These are phyloP conservation scores for Hansenula lynferdii DNA, from an alignment of 1,139 yeast species.

Conservation along the genomic window DNA sequence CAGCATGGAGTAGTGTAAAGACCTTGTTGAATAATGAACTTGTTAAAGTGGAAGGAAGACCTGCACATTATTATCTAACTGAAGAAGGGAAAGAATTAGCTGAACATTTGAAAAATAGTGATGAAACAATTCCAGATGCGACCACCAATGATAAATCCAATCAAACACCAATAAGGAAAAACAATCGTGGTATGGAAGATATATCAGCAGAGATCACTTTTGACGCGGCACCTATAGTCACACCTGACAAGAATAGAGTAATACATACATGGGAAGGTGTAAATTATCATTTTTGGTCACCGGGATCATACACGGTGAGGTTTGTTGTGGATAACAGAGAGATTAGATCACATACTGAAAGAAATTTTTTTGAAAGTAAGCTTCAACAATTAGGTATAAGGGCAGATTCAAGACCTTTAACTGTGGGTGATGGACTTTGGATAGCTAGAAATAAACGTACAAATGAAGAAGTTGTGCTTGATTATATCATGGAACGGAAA, in stretches of 20 bases:
- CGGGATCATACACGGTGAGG: constrained; percentile 49
- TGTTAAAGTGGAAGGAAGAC: constrained; percentile 55
- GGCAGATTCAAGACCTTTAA: constrained; percentile 52
- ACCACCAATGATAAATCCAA: too few species aligned
- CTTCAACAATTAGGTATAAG: constrained; percentile 46
- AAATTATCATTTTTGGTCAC: constrained; percentile 42
- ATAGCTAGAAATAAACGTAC: constrained; percentile 63
- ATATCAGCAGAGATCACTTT: too few species aligned
- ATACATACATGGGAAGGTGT: constrained; percentile 1
- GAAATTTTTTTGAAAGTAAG: constrained; percentile 58
- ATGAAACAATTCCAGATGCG: too few species aligned
- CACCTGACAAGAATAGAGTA: background rate
- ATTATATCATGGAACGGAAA: constrained; percentile 84
- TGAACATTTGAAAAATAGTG: constrained; percentile 37
- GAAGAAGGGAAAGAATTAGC: constrained; percentile 74
- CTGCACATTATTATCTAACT: constrained; percentile 58
- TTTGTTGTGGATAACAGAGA: constrained; percentile 82
- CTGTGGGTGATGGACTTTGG: constrained; percentile 92
- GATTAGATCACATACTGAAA: constrained; percentile 51
- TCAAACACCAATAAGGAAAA: too few species aligned
- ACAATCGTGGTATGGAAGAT: too few species aligned
- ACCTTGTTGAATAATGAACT: constrained; percentile 59
- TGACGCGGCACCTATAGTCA: background rate
- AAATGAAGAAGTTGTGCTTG: constrained; percentile 62
- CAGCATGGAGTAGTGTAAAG: constrained; percentile 78